phyloP scores from a whole-genome alignment of 108 stramenopile species.

The Pseudonitzschia pungens region DNA sequence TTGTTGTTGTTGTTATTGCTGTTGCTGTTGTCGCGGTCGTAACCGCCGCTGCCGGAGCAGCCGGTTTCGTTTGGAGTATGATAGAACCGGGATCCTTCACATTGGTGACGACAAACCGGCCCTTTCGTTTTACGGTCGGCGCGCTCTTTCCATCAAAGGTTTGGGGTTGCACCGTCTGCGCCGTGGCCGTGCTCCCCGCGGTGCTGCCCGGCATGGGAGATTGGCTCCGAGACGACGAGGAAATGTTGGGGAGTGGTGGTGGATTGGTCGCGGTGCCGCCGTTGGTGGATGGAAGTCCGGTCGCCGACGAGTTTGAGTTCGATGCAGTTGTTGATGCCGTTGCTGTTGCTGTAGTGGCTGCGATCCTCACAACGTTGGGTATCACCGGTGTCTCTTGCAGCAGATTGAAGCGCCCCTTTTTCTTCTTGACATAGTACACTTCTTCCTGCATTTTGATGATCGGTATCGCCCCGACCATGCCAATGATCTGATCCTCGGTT shows the following conservation, averaged over 20 bases:
- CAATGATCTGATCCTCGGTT: conserved; percentile 31
- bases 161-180: conserved; percentile 4
- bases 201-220: background rate
- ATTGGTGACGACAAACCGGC: conserved; percentile 45
- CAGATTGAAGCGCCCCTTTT: conserved; percentile 45
- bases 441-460: conserved; percentile 34
- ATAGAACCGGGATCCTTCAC: conserved; percentile 31
- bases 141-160: conserved; percentile 28
- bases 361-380: background rate
- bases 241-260: conserved; percentile 6
- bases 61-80: conserved; percentile 4
- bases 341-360: background rate
- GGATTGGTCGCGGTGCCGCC: background rate
- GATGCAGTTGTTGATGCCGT: background rate
- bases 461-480: conserved; percentile 45
- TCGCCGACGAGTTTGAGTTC: background rate
- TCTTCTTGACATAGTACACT: conserved; percentile 40
- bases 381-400: conserved; percentile 39
- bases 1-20: background rate
- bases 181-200: conserved; percentile 2
- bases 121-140: conserved; percentile 48
- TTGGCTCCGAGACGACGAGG: conserved; percentile 20
- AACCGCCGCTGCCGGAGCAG: background rate
- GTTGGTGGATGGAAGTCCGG: background rate
- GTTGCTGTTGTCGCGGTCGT: background rate